Base-by-base conservation (phyloP, 2,329 filamentous ascomycete species). In the Aspergillus sp. region DNA sequence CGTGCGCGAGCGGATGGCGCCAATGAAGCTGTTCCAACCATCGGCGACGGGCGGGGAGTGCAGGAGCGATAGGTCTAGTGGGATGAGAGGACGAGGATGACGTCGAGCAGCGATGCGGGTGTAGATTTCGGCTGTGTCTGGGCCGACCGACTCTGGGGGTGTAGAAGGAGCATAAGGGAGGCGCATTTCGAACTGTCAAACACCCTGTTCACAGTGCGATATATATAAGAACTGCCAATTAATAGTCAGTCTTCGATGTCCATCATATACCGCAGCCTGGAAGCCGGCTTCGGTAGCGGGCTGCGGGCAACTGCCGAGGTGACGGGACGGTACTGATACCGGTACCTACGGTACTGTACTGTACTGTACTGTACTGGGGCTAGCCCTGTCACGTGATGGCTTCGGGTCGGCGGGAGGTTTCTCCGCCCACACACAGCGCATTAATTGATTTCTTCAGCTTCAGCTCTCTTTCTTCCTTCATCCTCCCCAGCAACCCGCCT, bases 41-140 rank as follows among this genome's bases (percentile, higher is more conserved):
- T 85, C 78, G 11, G 83, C 82, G 2, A 89, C 72, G 12, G 77
- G 64, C 1, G 82, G 80, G 13, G 78, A 74, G 63, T 89, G 83
- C 8, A 89, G 70, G 1, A 89, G 73, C 2, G 83, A 69, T 2
- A 85, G 72, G 55, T 89, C 83, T n/a, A 89, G 73, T 0, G 79
- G 61, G 38, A 84, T 81, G 13, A 89, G 71, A 2, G 80, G 79
- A 1, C 81, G 75, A 0, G 82, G 80, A 2, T 67, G 61, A 15
- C 82, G 78, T 11, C 82, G 79, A 20, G 71, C 75, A 7, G 66
- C 62, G 48, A 86, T 75, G 47, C 79, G 78, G 30, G 64, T 46
- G 43, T 82, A 71, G 49, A 85, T 76, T 13, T 57, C 58, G 34
- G 55, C 43, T 27, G 52, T 57, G 5, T 57, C 45, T 28, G 49